A percentile compares a stretch with the other conserved stretches of the same genome.
Conservation (phyloP, 148 eudicot species). For the Pouteria glomerata region DNA sequence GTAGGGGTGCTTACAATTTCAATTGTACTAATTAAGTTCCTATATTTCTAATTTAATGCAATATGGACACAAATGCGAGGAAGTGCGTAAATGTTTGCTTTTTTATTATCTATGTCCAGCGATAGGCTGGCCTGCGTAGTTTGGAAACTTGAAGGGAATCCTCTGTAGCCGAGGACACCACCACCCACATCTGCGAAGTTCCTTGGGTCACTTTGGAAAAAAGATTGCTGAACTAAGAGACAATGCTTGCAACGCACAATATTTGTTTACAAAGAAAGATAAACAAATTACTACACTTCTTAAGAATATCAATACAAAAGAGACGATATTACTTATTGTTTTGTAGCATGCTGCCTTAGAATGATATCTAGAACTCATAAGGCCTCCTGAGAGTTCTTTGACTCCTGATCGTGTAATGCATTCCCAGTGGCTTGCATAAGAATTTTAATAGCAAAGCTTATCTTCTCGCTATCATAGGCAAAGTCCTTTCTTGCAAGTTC, state of each 20-base stretch:
- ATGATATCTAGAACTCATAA: conserved; percentile 83
- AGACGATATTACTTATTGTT: conserved; percentile 48
- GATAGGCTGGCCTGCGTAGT: conserved; percentile 85
- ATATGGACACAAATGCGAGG: neutral
- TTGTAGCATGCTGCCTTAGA: conserved; percentile 91
- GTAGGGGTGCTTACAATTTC: too few relatives aligned
- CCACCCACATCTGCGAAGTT: conserved; percentile 85
- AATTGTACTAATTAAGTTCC: too few relatives aligned
- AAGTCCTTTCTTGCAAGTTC: conserved; percentile 79
- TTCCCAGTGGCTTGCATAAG: conserved; percentile 88
- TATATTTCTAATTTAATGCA: too few relatives aligned
- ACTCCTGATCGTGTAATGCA: conserved; percentile 82
- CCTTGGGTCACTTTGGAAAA: conserved; percentile 73
- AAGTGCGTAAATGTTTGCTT: neutral
- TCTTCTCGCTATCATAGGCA: conserved; percentile 93
- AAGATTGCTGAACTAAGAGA: conserved; percentile 84
- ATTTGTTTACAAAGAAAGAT: neutral
- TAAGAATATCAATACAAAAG: neutral
- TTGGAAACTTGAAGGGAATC: conserved; percentile 89
- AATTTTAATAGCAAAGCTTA: conserved; percentile 86
- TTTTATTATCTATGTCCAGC: conserved; percentile 61
- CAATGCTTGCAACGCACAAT: conserved; percentile 59
- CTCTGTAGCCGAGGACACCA: conserved; percentile 87
- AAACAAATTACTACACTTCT: neutral
- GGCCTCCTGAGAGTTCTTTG: conserved; percentile 83